These are phyloP conservation scores for Leucoagaricus sp. DNA, from an alignment of 1,284 basidiomycete genomes.

Conservation along the genomic window DNA sequence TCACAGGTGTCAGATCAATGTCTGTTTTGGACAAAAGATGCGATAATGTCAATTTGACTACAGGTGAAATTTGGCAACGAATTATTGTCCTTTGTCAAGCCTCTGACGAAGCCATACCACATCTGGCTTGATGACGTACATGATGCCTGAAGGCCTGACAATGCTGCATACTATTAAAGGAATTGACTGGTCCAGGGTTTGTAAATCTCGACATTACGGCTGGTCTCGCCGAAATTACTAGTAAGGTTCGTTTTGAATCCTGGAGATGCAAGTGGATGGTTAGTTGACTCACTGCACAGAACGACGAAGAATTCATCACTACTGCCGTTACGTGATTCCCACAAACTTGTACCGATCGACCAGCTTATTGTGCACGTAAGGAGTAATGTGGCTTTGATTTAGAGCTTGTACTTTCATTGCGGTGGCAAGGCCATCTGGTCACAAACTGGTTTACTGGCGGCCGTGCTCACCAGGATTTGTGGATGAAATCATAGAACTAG, in stretches of 20 bases:
- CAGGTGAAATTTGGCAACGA: neutral
- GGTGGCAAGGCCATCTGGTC: neutral
- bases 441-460: neutral
- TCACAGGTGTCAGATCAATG: neutral
- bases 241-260: neutral
- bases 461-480: too few relatives aligned
- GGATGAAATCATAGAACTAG: too few relatives aligned
- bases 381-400: neutral
- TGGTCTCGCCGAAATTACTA: neutral
- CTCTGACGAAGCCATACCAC: neutral
- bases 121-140: neutral
- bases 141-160: too few relatives aligned
- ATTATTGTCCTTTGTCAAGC: neutral
- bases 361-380: neutral
- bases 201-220: neutral
- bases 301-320: neutral
- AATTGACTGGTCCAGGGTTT: neutral
- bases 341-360: neutral
- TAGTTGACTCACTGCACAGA: neutral
- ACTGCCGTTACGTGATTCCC: neutral
- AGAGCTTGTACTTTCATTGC: neutral
- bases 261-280: slow-evolving; percentile 1
- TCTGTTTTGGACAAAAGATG: neutral
- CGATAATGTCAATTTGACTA: neutral
- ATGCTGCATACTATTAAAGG: too few relatives aligned